Evolutionary conservation across 116 monocot species (phyloP), one percentile per base, ranked within the genome.

Genomic region (Zostera marina): DNA sequence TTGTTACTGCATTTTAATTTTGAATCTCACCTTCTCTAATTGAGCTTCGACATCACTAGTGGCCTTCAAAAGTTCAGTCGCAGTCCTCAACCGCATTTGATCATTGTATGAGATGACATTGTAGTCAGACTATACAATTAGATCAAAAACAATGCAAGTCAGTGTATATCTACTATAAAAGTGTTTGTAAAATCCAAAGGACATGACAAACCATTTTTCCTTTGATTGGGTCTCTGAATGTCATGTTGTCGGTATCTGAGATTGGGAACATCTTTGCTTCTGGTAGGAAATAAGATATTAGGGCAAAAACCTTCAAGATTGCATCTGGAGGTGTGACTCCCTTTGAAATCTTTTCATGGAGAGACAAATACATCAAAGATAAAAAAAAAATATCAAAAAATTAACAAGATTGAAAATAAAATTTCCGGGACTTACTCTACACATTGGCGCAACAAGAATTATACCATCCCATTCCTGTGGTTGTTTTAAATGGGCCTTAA

Each of bases 361-460:
- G 12, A 44, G 47, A 61, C n/a, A n/a, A 3, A 32, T 7, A 12
- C 25, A 39, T 5, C 5, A 5, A n/a, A n/a, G n/a, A n/a, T n/a
- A n/a, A n/a, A n/a, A n/a, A n/a, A 16, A 8, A 20, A 49, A 49
- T 2, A 48, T 7, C 47, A 20, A 8, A 20, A 11, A 20, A 49
- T 2, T n/a, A 49, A 49, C 5, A 20, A 49, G 19, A n/a, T 9
- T 9, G 19, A 49, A 49, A n/a, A 16, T 49, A 15, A 49, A 17
- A 15, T 7, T 49, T 49, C 32, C 0, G 32, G 53, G 40, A 11
- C 64, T 71, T 79, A 93, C 93, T 72, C 88, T 93, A 61, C 84
- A 87, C 93, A 93, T 93, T 2, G 93, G 93, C 24, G 93, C 93
- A 56, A 88, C 84, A 64, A 93, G 88, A 61, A 93, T 41, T 19